Evolutionary conservation across 768 basidiomycete species (phyloP).

Genomic region (Pleurotus platypus): DNA sequence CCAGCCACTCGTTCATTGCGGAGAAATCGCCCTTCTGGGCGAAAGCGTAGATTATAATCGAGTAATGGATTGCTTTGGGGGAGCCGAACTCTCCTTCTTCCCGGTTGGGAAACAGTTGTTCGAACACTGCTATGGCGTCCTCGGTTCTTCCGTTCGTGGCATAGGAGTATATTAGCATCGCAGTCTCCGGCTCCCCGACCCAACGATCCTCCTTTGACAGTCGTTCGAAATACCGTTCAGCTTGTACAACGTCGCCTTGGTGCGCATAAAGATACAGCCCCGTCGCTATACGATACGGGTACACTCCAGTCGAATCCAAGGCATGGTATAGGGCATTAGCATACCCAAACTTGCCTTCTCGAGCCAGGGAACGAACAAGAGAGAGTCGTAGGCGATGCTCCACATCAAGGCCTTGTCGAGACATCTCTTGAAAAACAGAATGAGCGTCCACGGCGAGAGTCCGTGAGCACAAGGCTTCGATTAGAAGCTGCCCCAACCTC

Average conservation of each 20-base stretch:
- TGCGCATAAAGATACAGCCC: conserved; percentile 53
- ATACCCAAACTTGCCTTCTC: conserved; percentile 28
- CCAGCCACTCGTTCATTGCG: conserved; percentile 54
- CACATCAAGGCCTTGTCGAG: conserved; percentile 27
- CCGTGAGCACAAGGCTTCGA: conserved; percentile 32
- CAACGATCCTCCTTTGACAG: conserved; percentile 27
- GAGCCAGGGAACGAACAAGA: conserved; percentile 41
- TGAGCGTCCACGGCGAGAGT: conserved; percentile 31
- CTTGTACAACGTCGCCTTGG: conserved; percentile 43
- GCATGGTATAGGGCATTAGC: conserved; percentile 42
- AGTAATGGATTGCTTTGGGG: conserved; percentile 44
- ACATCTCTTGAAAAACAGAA: conserved; percentile 38
- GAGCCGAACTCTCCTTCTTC: conserved; percentile 23
- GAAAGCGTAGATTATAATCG: conserved; percentile 53
- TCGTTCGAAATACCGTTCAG: conserved; percentile 38
- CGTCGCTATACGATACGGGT: conserved; percentile 28
- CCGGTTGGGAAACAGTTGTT: conserved; percentile 46
- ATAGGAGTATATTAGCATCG: conserved; percentile 53
- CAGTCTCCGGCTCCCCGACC: conserved; percentile 25
- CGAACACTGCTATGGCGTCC: conserved; percentile 46
- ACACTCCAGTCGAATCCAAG: conserved; percentile 14
- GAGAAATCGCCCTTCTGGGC: conserved; percentile 41
- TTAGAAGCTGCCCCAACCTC: conserved; percentile 34
- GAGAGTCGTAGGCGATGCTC: conserved; percentile 23
- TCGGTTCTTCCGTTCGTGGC: conserved; percentile 41